Percentiles rank a stretch among this genome's conserved stretches.
phyloP scores from a whole-genome alignment of 495 filamentous ascomycete genomes.

The Aspergillus diversus region DNA sequence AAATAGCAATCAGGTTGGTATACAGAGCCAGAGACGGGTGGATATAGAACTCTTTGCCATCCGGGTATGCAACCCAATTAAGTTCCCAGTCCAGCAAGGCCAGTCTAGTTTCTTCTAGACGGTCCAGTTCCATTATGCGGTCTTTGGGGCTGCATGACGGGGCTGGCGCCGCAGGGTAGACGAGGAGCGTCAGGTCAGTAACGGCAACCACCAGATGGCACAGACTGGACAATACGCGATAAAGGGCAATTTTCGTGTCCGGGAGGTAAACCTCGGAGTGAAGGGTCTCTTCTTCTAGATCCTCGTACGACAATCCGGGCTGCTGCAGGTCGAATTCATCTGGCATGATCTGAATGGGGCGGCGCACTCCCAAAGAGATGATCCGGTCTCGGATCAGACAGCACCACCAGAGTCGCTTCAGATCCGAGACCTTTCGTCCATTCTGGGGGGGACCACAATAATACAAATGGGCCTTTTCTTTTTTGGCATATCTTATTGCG shows the following conservation, averaged over 20 bases:
- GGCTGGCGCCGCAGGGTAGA: constrained; percentile 15
- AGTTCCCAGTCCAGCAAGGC: constrained; percentile 22
- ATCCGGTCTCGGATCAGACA: constrained; percentile 25
- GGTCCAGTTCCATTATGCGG: constrained; percentile 1
- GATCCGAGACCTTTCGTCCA: constrained; percentile 6
- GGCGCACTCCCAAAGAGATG: constrained; percentile 23
- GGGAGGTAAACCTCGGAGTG: constrained; percentile 22
- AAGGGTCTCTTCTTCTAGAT: constrained; percentile 17
- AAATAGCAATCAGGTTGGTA: constrained; percentile 21
- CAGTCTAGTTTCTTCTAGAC: constrained; percentile 20
- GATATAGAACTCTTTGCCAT: constrained; percentile 22
- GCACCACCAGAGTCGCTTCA: constrained; percentile 26
- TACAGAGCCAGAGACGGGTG: constrained; percentile 22
- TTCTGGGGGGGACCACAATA: neutral
- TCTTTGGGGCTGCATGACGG: constrained; percentile 7
- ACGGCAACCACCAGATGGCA: constrained; percentile 21
- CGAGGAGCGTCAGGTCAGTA: constrained; percentile 16
- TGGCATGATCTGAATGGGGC: constrained; percentile 23
- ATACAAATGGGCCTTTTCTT: constrained; percentile 19
- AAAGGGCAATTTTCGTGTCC: constrained; percentile 18
- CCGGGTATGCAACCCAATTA: constrained; percentile 19
- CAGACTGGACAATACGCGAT: constrained; percentile 18
- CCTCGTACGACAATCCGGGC: constrained; percentile 16
- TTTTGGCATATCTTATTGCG: constrained; percentile 22
- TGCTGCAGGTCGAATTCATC: constrained; percentile 23